Evolutionary conservation across 2,329 filamentous ascomycete species (phyloP), one percentile per base, ranked within the genome.

Genomic region (Cercospora beticola): DNA sequence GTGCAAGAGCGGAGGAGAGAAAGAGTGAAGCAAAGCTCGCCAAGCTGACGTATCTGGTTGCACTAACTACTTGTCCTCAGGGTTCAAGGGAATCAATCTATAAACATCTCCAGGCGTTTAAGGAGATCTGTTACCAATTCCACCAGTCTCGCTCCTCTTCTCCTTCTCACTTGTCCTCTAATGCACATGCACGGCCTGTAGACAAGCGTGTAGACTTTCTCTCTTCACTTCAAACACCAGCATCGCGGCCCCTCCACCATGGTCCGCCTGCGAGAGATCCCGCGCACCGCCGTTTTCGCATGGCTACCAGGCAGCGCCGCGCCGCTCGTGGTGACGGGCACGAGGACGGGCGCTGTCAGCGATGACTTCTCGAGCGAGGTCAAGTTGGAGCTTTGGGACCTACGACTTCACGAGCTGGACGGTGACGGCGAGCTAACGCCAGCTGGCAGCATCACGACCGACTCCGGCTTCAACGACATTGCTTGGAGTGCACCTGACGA

Each of bases 281-380:
- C 93, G 80, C 89, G 95, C 83, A 99, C 95, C 77, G 95, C 94
- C 81, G 92, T 94, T 77, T 99, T 99, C 81, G 93, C 95, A 78
- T 99, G 95, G 94, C 97, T 93, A 74, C 91, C 94, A 28, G 92
- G 90, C 75, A 83, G 92, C 62, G 87, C 88, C 46, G 88, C 90
- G 74, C 93, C 94, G 75, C 86, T 97, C 74, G 85, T 99, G 72
- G 94, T 93, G 69, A 99, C 95, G 30, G 95, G 95, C 76, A 99
- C 95, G 58, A 90, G 94, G 75, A 94, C 95, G 70, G 95, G 95
- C 72, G 95, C 95, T 76, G 93, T 99, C 52, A 93, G 97, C 82
- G 94, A 92, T 75, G 94, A 98, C 81, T 99, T 99, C 82, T 98
- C 95, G 30, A 95, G 95, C 81, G 94, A 98, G 80, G 97, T 93